Base-by-base conservation (phyloP, 345 rosid species). In the Ceriops zippeliana region DNA sequence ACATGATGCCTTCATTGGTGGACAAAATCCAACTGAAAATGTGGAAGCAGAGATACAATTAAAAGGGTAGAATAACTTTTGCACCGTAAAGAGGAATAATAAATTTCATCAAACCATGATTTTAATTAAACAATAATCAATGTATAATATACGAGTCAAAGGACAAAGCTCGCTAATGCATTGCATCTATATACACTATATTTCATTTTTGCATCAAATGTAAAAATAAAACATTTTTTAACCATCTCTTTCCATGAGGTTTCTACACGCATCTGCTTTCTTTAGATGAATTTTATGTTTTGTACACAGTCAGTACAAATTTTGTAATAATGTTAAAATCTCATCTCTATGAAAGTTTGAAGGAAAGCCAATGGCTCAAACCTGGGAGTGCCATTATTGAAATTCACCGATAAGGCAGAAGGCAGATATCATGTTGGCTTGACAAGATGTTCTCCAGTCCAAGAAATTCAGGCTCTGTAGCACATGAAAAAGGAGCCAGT, bases 331-430 rank as follows among this genome's bases (percentile, higher is more conserved):
- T 16, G 10, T 58, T 54, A 22, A 53, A 24, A 6, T 21, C 15
- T 46, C 61, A 58, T 64, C 52, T 58, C 16, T n/a, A 20, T 49
- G 52, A 26, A n/a, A 68, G 52, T 15, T 61, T 38, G 19, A 38
- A 38, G 31, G 58, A 66, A 69, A 71, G 27, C 57, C 46, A 67
- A 38, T 17, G 54, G 65, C 56, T 79, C 82, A 69, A 76, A 85
- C 88, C 86, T 76, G 76, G 64, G 28, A 52, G 78, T 59, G 10
- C 8, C 68, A 61, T 34, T 62, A 59, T 19, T 65, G 26, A 34
- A 47, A 47, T 58, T 65, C 63, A 17, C 56, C 53, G 9, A 37
- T 27, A 49, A 47, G 70, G 59, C 70, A 68, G 70, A 32, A 71
- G 5, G 63, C 64, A 58, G 74, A 69, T 65, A 42, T 62, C 68